Base-by-base conservation (phyloP, 2,329 filamentous ascomycete genomes). In the Leptographium lundbergii region DNA sequence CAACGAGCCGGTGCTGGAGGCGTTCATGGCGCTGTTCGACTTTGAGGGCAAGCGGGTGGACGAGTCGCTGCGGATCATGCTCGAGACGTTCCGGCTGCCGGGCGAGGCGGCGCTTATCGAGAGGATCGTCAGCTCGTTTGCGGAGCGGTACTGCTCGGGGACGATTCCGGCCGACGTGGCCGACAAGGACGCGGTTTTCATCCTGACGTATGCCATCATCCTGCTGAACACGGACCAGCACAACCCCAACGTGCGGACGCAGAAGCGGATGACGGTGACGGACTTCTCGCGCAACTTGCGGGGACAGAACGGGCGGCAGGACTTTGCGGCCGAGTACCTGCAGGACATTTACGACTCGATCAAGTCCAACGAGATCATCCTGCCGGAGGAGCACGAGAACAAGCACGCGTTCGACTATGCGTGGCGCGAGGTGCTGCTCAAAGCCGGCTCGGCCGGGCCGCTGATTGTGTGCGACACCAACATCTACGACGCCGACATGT, bases 171-270 rank as follows among this genome's bases (percentile, higher is more conserved):
- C 87, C 58, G 87, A 85, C 25, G 85, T 97, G 63, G 87, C 85
- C 7, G 86, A 95, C 67, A 87, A 89, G 66, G 94, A 99, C 70
- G 85, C 91, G 9, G 85, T 94, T 25, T 99, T 89, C 67, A 84
- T 99, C 54, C 77, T 99, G 57, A 92, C 89, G 0, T 99, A 99
- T 69, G 94, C 91, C 45, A 95, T 96, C 67, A 96, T 99, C 70
- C 91, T 99, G 83, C 77, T 99, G 59, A 99, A 99, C 68, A 96
- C 92, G 1, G 94, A 99, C 69, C 88, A 95, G 67, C 94, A 97
- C 71, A 99, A 95, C 67, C 91, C 91, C 0, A 97, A 96, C 65
- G 72, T 97, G 62, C 91, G 84, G 65, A 72, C 79, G 1, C 77
- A 84, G 65, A 88, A 87, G 67, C 88, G 92, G 48, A 99, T 99